Evolutionary conservation across 805 yeast genomes (phyloP), one percentile per base, ranked within the genome.

Genomic region (Cyberlindnera euphorbiiphila): DNA sequence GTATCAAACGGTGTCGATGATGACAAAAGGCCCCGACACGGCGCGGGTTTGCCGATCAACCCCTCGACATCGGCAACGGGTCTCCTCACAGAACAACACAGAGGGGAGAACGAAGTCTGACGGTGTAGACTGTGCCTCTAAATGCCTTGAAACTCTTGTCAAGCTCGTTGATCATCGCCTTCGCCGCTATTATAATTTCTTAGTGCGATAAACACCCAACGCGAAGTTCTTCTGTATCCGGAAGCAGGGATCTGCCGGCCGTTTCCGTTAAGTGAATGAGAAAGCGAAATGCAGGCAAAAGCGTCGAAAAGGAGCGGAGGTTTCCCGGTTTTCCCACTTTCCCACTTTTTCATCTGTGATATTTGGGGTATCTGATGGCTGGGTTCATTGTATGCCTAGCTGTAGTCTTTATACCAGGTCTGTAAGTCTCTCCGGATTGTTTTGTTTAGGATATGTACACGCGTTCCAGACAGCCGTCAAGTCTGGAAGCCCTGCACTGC

Each of bases 231-330:
- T 6, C 27, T n/a, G 14, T 22, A 8, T 18, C 36, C 32, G 11
- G 4, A 23, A 11, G 4, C 15, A 37, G 37, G 22, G 4, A 5
- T 30, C 13, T 17, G 39, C 32, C 25, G 34, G 21, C 27, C 5
- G 6, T 31, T 37, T 30, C 45, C 47, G 22, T 26, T 49, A 50
- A 51, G 52, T 45, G 51, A 49, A 47, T 45, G 49, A 39, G 36
- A 37, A 35, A 49, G 56, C 53, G 52, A 50, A 37, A 28, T 14
- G 7, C 25, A 21, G 25, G 9, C 11, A 9, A 9, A 21, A 9
- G 24, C 24, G 10, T 11, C 26, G 26, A 12, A n/a, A 12, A 7
- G 26, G 12, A 24, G 12, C n/a, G 10, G 26, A 14, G 6, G 11
- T n/a, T 10, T 14, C 28, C 17, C 16, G 17, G 14, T 7, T 9